Conservation (phyloP, 331 rosid genomes). For the Erythrophleum ivorense region DNA sequence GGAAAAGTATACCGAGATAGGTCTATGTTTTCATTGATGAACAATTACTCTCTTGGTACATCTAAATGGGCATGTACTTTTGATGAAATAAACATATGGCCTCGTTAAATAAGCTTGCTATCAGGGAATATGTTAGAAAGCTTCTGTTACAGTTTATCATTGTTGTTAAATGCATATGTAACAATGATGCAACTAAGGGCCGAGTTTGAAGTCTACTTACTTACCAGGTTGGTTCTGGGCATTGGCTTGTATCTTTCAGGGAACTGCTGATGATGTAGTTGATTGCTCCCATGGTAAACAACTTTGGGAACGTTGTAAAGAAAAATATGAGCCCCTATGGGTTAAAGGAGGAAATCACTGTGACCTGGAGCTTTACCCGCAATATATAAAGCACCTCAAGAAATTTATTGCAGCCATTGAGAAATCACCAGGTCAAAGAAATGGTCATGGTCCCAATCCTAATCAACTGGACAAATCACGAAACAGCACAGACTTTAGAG, state of each 20-base stretch:
- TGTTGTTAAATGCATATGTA: constrained; percentile 1
- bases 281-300: constrained; percentile 92
- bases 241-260: constrained; percentile 57
- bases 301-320: constrained; percentile 87
- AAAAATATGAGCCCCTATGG: constrained; percentile 93
- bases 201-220: constrained; percentile 34
- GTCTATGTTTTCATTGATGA: not conserved
- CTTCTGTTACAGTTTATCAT: not conserved
- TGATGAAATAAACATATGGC: constrained; percentile 12
- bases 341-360: constrained; percentile 88
- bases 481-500: constrained; percentile 74
- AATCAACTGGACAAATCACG: constrained; percentile 65
- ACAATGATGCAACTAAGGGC: constrained; percentile 1
- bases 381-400: constrained; percentile 83
- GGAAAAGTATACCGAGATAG: not conserved
- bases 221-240: constrained; percentile 28
- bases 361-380: constrained; percentile 81
- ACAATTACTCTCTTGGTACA: not conserved
- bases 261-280: constrained; percentile 82
- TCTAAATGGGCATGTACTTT: constrained; percentile 27
- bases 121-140: constrained; percentile 7
- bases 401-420: constrained; percentile 66
- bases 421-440: constrained; percentile 52
- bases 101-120: constrained; percentile 1
- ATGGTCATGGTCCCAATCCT: constrained; percentile 45